These are phyloP conservation scores for Populus tremula DNA, from an alignment of 345 rosid genomes.

Conservation along the genomic window DNA sequence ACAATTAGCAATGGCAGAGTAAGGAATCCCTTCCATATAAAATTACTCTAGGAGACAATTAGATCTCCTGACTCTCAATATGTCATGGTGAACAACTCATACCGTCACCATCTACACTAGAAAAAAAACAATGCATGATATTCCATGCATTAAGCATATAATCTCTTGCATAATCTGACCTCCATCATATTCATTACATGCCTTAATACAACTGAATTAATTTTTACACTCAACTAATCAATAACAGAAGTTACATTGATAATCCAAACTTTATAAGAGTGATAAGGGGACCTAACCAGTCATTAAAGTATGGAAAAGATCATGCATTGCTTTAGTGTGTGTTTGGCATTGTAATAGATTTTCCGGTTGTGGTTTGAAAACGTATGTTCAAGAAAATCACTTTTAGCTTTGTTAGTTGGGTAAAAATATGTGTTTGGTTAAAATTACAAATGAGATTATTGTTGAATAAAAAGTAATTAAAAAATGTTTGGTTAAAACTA, in stretches of 20 bases:
- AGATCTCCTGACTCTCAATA: background rate
- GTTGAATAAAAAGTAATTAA: too few species aligned
- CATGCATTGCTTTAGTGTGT: too few species aligned
- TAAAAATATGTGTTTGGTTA: too few species aligned
- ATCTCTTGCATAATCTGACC: background rate
- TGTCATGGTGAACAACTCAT: background rate
- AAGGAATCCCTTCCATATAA: background rate
- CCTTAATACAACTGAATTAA: background rate
- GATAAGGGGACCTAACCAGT: background rate
- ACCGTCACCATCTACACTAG: background rate
- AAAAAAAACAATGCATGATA: background rate
- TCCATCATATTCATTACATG: background rate
- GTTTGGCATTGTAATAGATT: too few species aligned
- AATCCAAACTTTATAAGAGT: background rate
- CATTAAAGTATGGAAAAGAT: background rate
- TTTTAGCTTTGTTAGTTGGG: too few species aligned
- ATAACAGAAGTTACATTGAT: background rate
- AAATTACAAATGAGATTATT: too few species aligned
- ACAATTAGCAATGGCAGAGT: background rate
- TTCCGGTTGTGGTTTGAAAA: too few species aligned
- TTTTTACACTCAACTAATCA: background rate
- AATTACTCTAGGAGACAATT: background rate
- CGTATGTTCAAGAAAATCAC: too few species aligned
- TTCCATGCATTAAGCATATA: background rate
- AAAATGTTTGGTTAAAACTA: too few species aligned